These are phyloP conservation scores for Agapanthus africanus DNA, from an alignment of 106 monocot genomes.

Conservation along the genomic window DNA sequence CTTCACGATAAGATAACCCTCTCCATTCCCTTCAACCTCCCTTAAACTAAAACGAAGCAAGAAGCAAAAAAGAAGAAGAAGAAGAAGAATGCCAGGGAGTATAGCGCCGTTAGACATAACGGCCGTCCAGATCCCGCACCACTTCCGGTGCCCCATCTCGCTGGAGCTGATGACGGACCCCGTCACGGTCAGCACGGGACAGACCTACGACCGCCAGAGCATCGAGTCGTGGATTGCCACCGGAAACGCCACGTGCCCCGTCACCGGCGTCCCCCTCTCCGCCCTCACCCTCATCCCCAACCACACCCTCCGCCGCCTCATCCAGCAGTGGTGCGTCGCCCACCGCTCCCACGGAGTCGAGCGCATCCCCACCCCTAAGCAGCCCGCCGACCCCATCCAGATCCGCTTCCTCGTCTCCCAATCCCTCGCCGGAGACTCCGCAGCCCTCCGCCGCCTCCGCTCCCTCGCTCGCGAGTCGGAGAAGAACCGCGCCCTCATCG, in stretches of 20 bases:
- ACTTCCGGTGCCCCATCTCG: constrained; percentile 66
- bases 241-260: constrained; percentile 91
- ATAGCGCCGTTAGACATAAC: constrained; percentile 1
- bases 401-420: constrained; percentile 48
- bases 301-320: constrained; percentile 96
- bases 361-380: constrained; percentile 91
- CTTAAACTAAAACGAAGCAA: no score
- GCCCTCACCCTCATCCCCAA: constrained; percentile 87
- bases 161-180: constrained; percentile 59
- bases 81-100: neutral
- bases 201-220: constrained; percentile 79
- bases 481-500: constrained; percentile 51
- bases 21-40: no score
- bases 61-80: no score
- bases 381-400: constrained; percentile 63
- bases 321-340: constrained; percentile 89
- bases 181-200: constrained; percentile 49
- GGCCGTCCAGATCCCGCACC: constrained; percentile 22
- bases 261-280: constrained; percentile 62
- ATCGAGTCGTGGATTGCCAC: constrained; percentile 92
- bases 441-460: constrained; percentile 51
- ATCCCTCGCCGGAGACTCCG: constrained; percentile 11
- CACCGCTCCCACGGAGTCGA: constrained; percentile 92
- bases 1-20: no score
- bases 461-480: constrained; percentile 68